phyloP scores from a whole-genome alignment of 225 moss, liverwort and hornwort species.

The Anthoceros angustus region DNA sequence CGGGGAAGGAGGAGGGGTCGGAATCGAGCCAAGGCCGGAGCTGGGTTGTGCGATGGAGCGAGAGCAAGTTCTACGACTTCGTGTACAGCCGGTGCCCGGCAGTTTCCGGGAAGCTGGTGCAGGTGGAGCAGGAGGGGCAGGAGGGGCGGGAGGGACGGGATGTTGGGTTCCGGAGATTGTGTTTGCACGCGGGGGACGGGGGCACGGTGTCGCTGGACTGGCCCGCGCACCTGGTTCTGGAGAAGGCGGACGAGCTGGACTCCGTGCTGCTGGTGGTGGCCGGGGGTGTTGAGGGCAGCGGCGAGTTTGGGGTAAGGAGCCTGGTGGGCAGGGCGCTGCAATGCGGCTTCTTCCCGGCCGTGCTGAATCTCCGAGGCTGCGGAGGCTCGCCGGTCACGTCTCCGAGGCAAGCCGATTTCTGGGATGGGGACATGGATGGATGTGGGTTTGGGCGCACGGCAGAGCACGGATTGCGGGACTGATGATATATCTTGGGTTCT shows the following conservation, averaged over 20 bases:
- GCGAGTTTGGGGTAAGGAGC: conserved; percentile 44
- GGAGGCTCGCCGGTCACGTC: conserved; percentile 71
- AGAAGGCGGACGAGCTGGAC: conserved; percentile 36
- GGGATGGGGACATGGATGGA: neutral
- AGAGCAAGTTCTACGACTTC: neutral
- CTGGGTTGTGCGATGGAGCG: neutral
- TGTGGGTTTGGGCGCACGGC: neutral
- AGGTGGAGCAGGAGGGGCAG: neutral
- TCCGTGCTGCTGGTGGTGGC: conserved; percentile 60
- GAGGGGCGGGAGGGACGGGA: neutral
- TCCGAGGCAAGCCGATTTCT: conserved; percentile 57
- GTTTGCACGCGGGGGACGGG: conserved; percentile 52
- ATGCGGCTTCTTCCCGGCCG: conserved; percentile 68
- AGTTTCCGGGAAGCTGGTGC: neutral
- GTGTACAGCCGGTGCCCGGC: neutral
- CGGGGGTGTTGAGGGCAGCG: conserved; percentile 52
- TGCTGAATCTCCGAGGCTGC: conserved; percentile 89
- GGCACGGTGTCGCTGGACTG: conserved; percentile 78
- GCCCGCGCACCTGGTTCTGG: conserved; percentile 59
- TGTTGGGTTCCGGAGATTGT: conserved; percentile 42
- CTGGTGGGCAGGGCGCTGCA: conserved; percentile 41
- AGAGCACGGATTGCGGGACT: neutral
- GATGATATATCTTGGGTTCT: conserved; percentile 22
- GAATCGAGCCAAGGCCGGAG: neutral
- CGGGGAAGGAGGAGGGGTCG: neutral